Evolutionary conservation across 2,329 filamentous ascomycete genomes (phyloP).

Genomic region (Rhinocladiella similis): DNA sequence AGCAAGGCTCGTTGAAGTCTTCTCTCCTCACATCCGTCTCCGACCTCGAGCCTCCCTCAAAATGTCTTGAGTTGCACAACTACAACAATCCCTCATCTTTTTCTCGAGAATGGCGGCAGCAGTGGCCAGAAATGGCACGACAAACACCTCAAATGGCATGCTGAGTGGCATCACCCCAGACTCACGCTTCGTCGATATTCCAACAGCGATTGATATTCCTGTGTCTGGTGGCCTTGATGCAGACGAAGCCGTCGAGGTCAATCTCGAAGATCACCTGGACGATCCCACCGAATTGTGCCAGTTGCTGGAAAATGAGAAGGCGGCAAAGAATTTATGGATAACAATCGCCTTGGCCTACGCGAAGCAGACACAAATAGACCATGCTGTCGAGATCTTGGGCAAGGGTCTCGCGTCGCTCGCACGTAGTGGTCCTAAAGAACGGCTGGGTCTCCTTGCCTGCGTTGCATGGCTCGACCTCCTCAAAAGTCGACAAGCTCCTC

Average conservation of each 20-base stretch:
- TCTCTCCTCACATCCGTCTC: background rate
- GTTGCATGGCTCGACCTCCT: conserved; percentile 89
- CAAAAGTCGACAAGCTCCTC: conserved; percentile 80
- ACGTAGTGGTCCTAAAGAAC: conserved; percentile 72
- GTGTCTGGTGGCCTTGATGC: conserved; percentile 61
- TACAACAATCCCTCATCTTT: background rate
- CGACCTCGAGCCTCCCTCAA: background rate
- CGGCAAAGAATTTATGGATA: conserved; percentile 93
- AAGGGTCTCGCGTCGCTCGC: conserved; percentile 73
- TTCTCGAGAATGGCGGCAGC: conserved; percentile 17
- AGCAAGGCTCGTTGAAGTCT: too few relatives aligned
- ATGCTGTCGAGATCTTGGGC: conserved; percentile 69
- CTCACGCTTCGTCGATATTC: conserved; percentile 61
- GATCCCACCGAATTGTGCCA: conserved; percentile 95
- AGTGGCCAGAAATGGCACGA: conserved; percentile 16
- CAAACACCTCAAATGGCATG: conserved; percentile 1
- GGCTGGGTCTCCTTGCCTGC: conserved; percentile 68
- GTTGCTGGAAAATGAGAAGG: conserved; percentile 89
- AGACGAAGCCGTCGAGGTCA: conserved; percentile 81
- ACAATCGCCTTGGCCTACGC: conserved; percentile 96
- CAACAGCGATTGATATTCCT: conserved; percentile 64
- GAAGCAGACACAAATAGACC: conserved; percentile 90
- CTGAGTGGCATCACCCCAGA: conserved; percentile 13
- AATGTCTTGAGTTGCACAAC: background rate
- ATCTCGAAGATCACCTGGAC: conserved; percentile 85